Evolutionary conservation across 2,329 filamentous ascomycete species (phyloP).

Genomic region (Cladosporium sp.): DNA sequence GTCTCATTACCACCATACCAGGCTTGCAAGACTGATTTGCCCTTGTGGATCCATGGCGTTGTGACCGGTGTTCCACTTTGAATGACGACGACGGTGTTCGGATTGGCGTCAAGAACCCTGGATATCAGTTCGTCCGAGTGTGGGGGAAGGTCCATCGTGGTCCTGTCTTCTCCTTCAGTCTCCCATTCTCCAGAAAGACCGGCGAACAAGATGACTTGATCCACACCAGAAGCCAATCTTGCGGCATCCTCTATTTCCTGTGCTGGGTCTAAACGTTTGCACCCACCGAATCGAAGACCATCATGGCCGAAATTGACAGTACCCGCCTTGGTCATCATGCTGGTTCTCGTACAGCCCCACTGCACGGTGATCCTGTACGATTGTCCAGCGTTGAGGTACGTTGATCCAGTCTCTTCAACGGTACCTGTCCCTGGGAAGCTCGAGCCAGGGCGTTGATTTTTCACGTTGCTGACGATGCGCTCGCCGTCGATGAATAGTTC

Average conservation of each 20-base stretch:
- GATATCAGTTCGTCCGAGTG: constrained; percentile 61
- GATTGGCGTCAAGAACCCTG: constrained; percentile 61
- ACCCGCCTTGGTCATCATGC: constrained; percentile 55
- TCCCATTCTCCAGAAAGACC: constrained; percentile 76
- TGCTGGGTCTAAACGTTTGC: constrained; percentile 49
- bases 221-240: constrained; percentile 60
- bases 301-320: constrained; percentile 63
- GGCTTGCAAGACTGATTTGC: constrained; percentile 58
- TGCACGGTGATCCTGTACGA: constrained; percentile 51
- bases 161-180: constrained; percentile 63
- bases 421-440: not conserved
- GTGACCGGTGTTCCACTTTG: constrained; percentile 71
- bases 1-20: constrained; percentile 62
- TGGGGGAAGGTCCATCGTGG: constrained; percentile 55
- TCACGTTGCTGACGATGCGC: not conserved
- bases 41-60: constrained; percentile 64
- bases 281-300: constrained; percentile 56
- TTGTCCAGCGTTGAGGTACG: not conserved
- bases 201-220: constrained; percentile 72
- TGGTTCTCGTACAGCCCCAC: constrained; percentile 62
- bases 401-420: not conserved
- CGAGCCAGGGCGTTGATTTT: not conserved
- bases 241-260: constrained; percentile 63
- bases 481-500: not conserved
- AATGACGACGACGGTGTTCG: constrained; percentile 66